phyloP scores from a whole-genome alignment of 2,329 filamentous ascomycete genomes.

The Curvularia sp. region DNA sequence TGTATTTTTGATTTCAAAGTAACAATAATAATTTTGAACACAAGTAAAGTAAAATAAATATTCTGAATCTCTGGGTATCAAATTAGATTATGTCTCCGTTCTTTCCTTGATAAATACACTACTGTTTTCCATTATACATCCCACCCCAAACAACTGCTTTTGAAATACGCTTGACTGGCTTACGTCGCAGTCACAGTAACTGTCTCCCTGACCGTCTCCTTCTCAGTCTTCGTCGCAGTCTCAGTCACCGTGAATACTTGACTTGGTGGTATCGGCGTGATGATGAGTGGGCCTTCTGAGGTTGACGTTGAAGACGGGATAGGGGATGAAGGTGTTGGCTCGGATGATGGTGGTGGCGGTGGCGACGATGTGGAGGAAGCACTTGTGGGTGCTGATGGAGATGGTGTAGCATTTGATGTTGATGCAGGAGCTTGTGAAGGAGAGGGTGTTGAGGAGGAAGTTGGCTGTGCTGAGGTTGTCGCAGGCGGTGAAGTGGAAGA shows the following conservation, averaged over 20 bases:
- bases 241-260: constrained; percentile 46
- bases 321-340: constrained; percentile 4
- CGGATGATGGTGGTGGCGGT: constrained; percentile 8
- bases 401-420: constrained; percentile 1
- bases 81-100: not conserved
- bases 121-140: not conserved
- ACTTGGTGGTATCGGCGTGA: constrained; percentile 42
- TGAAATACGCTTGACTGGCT: not conserved
- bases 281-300: constrained; percentile 40
- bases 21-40: not conserved
- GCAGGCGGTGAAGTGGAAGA: not conserved
- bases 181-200: constrained; percentile 31
- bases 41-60: not conserved
- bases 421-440: constrained; percentile 1
- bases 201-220: constrained; percentile 41
- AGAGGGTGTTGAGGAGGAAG: not conserved
- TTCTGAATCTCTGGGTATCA: not conserved
- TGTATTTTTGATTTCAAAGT: not conserved
- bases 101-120: not conserved
- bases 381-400: constrained; percentile 6
- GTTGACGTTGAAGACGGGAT: constrained; percentile 15
- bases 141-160: no score
- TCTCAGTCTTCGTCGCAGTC: constrained; percentile 41
- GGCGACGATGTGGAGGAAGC: constrained; percentile 6
- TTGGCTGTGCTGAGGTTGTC: not conserved